Percentiles rank a stretch among this genome's conserved stretches.
Evolutionary conservation across 2,329 filamentous ascomycete genomes (phyloP).

Genomic region (Tolypocladium tropicale): DNA sequence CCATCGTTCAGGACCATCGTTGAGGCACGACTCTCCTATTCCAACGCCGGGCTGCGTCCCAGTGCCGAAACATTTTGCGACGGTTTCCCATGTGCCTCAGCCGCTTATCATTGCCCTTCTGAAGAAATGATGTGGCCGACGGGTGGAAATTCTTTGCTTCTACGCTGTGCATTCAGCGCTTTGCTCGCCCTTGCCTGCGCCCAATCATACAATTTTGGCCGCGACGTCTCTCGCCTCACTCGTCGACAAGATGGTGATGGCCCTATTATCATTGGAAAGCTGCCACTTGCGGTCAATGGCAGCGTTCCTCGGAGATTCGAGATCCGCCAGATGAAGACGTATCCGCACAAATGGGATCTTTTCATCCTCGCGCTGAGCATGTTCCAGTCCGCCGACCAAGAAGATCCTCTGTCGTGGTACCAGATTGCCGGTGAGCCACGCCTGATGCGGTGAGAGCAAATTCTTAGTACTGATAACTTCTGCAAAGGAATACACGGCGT

Average conservation of each 20-base stretch:
- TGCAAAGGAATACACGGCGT: constrained; percentile 66
- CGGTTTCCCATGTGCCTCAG: not conserved
- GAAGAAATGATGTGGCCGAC: constrained; percentile 3
- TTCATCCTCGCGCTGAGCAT: constrained; percentile 66
- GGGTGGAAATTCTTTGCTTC: not conserved
- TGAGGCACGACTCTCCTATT: not conserved
- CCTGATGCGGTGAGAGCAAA: not conserved
- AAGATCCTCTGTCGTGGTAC: constrained; percentile 60
- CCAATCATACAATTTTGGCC: constrained; percentile 41
- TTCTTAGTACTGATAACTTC: not conserved
- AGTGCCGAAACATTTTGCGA: not conserved
- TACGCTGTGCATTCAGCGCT: not conserved
- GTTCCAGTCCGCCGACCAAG: constrained; percentile 59
- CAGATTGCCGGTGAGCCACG: constrained; percentile 56
- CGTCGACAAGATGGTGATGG: constrained; percentile 27
- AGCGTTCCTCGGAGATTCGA: constrained; percentile 47
- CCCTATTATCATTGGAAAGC: constrained; percentile 31
- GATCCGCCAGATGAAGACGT: constrained; percentile 53
- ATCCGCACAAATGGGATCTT: constrained; percentile 62
- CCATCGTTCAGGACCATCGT: not conserved
- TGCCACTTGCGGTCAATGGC: constrained; percentile 27
- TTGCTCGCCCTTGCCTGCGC: constrained; percentile 4
- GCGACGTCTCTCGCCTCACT: constrained; percentile 26
- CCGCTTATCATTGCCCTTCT: not conserved
- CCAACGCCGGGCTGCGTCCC: not conserved